Percentiles rank a stretch among this genome's conserved stretches.
Conservation (phyloP, 805 yeast genomes). For the Kuraishia floccosa region DNA sequence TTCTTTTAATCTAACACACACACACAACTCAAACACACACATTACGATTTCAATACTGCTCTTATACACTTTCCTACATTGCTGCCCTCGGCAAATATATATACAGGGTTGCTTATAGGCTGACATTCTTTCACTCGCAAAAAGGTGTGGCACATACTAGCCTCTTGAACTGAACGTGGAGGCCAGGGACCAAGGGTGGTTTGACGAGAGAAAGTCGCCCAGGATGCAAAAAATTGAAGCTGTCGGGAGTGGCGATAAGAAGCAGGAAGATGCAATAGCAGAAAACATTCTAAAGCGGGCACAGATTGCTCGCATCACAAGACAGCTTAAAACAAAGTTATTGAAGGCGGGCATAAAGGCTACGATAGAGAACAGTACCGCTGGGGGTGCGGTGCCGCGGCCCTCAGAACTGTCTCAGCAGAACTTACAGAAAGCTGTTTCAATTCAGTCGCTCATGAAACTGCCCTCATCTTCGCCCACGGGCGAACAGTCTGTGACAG, state of each 20-base stretch:
- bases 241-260: conserved; percentile 1
- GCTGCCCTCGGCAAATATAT: too few species aligned
- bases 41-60: too few species aligned
- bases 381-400: background rate
- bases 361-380: background rate
- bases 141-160: too few species aligned
- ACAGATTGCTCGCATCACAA: conserved; percentile 31
- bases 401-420: too few species aligned
- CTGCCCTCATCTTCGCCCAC: background rate
- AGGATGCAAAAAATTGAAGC: background rate
- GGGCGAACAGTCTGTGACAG: background rate
- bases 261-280: conserved; percentile 27
- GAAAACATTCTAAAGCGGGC: conserved; percentile 32
- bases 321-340: conserved; percentile 28
- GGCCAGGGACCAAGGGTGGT: too few species aligned
- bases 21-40: too few species aligned
- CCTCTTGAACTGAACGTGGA: too few species aligned
- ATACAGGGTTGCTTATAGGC: too few species aligned
- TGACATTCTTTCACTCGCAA: too few species aligned
- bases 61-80: too few species aligned
- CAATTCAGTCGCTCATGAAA: background rate
- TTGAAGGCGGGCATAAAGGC: conserved; percentile 27
- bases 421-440: background rate
- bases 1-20: too few species aligned
- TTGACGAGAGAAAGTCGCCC: too few species aligned